Base-by-base conservation (phyloP, 208 protist genomes). In the Trypanosomatidae sp. region DNA sequence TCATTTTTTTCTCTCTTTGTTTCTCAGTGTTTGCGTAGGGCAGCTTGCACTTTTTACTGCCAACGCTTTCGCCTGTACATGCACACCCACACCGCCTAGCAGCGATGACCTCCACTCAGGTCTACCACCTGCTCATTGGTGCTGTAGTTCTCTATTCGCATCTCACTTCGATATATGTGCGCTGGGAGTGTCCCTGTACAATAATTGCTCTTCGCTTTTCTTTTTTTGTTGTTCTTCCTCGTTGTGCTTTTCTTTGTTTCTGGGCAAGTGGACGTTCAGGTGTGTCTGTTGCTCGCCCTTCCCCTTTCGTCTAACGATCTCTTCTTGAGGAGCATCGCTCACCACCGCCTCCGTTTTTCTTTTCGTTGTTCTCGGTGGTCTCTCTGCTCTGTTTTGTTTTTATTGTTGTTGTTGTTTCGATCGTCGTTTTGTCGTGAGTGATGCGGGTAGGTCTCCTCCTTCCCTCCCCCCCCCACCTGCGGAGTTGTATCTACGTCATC, bases 401-500 rank as follows among this genome's bases (percentile, higher is more conserved):
- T 39, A 39, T 39, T 39, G 36, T 39, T 39, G 36, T 39, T 39
- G 36, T 6, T 39, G 36, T 39, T 39, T 39, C 36, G 36, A 39
- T 39, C 36, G 36, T 39, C 36, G 36, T 39, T 39, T 39, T 39
- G 36, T 39, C 36, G 36, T 39, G 36, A 39, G 36, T 39, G 3
- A 39, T 39, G 36, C 36, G 3, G 36, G 36, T 39, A 39, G 36
- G 36, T 39, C 36, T 39, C 36, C 36, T 6, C 36, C 36, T 39
- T 36, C 33, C 64, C 43, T 36, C 33, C 36, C 36, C 36, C 36
- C 36, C 36, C 36, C n/a, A 22, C 60, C 71, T 10, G 76, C 66
- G 22, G 64, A 81, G 44, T 22, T 77, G 22, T 69, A 77, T 19
- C 49, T 66, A 19, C 74, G 73, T 44, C 46, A 65, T 33, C 64